Percentiles rank a stretch among this genome's conserved stretches.
These are phyloP conservation scores for Pythium folliculosum DNA, from an alignment of 352 stramenopile genomes.

Conservation along the genomic window DNA sequence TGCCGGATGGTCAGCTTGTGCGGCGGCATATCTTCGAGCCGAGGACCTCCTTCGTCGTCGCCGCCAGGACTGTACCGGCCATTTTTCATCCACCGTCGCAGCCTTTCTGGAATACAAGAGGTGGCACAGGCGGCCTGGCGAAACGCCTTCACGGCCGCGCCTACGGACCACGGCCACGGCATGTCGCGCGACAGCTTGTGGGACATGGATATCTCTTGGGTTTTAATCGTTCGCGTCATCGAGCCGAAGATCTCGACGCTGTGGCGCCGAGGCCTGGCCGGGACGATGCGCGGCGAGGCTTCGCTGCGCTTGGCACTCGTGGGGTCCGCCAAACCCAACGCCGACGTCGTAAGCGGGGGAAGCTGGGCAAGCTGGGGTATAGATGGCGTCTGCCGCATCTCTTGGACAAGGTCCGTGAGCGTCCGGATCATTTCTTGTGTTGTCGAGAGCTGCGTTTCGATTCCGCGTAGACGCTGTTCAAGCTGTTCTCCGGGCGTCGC, in stretches of 20 bases:
- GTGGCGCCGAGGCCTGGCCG: not conserved
- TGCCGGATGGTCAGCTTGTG: conserved; percentile 50
- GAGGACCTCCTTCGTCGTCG: not conserved
- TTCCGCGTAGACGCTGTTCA: not conserved
- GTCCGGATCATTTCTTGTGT: conserved; percentile 1
- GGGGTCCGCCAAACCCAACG: not conserved
- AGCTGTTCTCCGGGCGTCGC: not conserved
- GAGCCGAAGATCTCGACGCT: conserved; percentile 3
- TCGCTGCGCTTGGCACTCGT: not conserved
- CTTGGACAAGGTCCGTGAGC: not conserved
- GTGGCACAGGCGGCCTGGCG: not conserved
- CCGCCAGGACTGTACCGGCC: not conserved
- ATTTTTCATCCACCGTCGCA: not conserved
- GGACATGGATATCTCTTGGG: not conserved
- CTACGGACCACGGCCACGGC: not conserved
- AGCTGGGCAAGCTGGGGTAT: not conserved
- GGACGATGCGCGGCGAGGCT: not conserved
- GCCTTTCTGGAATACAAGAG: not conserved
- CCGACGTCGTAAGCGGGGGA: not conserved
- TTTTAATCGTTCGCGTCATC: conserved; percentile 6
- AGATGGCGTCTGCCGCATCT: not conserved
- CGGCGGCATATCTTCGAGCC: not conserved
- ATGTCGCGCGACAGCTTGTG: conserved; percentile 1
- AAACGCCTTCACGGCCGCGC: not conserved
- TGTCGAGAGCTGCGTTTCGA: not conserved